Evolutionary conservation across 768 basidiomycete genomes (phyloP).

Genomic region (Myochromella boudieri): DNA sequence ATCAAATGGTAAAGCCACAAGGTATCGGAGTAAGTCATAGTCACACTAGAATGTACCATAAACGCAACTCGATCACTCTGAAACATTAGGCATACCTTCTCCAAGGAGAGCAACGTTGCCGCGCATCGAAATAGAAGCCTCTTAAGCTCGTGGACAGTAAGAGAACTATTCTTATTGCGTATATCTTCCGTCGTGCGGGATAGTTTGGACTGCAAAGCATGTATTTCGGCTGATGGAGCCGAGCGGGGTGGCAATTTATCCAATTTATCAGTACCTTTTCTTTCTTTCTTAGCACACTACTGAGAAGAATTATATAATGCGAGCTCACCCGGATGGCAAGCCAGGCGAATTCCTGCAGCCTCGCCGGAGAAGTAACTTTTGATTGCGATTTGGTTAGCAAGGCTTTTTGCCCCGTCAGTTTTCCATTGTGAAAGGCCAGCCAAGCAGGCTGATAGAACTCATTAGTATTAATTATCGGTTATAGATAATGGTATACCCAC

Average conservation of each 20-base stretch:
- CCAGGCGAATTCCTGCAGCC: conserved; percentile 74
- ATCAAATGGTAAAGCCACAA: conserved; percentile 87
- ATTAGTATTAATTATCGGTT: conserved; percentile 1
- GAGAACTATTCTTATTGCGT: conserved; percentile 63
- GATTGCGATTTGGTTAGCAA: conserved; percentile 84
- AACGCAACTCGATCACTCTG: neutral
- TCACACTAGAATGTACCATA: conserved; percentile 57
- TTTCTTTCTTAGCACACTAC: neutral
- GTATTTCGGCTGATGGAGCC: conserved; percentile 61
- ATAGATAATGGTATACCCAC: conserved; percentile 40
- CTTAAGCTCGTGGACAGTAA: conserved; percentile 82
- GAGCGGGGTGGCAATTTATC: conserved; percentile 61
- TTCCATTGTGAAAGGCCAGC: conserved; percentile 59
- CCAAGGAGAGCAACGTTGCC: conserved; percentile 70
- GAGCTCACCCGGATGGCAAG: conserved; percentile 58
- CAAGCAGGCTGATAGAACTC: conserved; percentile 45
- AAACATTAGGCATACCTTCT: conserved; percentile 38
- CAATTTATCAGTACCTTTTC: conserved; percentile 55
- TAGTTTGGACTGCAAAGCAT: conserved; percentile 68
- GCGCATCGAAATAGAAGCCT: conserved; percentile 86
- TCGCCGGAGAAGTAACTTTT: conserved; percentile 92
- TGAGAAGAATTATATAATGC: neutral
- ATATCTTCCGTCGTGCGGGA: conserved; percentile 66
- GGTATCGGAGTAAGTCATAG: conserved; percentile 79
- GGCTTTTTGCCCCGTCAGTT: conserved; percentile 76